Base-by-base conservation (phyloP, 495 filamentous ascomycete genomes). In the Parathielavia appendiculata region DNA sequence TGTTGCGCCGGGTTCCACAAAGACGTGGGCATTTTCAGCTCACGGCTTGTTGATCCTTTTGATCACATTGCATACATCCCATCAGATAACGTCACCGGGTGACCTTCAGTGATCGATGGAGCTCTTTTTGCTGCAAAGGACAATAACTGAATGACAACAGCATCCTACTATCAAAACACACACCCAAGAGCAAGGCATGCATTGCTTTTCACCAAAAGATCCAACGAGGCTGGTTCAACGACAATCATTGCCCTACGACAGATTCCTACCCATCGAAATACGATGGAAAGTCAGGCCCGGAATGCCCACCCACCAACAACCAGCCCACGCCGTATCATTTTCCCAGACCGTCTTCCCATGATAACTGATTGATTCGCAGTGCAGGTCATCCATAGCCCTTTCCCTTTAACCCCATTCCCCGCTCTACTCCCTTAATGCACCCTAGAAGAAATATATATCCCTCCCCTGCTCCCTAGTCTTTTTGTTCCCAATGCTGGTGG, bases 351-450 rank as follows among this genome's bases (percentile, higher is more conserved):
- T 34, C 40, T 54, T 40, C 26, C 26, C 26, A 30, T 30, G 26
- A 32, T 43, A 22, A 11, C 20, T 35, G 16, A 36, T 51, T 34
- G 23, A 20, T 35, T 22, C n/a, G 20, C 23, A 45, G 40, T 35
- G n/a, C 52, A 44, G 52, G 39, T 45, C 26, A 45, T 34, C 52
- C 54, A 48, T 56, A 56, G 13, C 41, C 41, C 30, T 47, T 39
- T 5, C 6, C 13, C n/a, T 32, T 10, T 47, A 12, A 41, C 14
- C 26, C 41, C 53, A 43, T 30, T 14, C 23, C 35, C 50, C 36
- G 35, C 51, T 30, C 51, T 41, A 54, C 51, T 47, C 10, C 51
- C 22, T 32, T 13, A 11, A 32, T 26, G 39, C 51, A 17, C 38
- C 36, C 19, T 30, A 32, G 35, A 16, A 26, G 16, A 19, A 39